Evolutionary conservation across 345 rosid species (phyloP).

Genomic region (Microcos paniculata): DNA sequence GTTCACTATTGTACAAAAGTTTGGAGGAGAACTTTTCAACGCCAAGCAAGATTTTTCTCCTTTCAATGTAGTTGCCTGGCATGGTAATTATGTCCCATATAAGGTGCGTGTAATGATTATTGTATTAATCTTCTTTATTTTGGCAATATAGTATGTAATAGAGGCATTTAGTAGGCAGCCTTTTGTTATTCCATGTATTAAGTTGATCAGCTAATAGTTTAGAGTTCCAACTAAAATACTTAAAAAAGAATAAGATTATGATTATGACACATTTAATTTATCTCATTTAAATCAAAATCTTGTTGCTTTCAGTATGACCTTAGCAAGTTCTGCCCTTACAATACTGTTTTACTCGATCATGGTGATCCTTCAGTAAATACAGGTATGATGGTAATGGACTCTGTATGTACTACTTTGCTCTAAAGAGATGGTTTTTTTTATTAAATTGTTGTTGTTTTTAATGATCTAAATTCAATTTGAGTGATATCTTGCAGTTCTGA

Average conservation of each 20-base stretch:
- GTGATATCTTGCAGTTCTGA: slow-evolving; percentile 61
- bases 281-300: slow-evolving; percentile 8
- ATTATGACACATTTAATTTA: background rate
- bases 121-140: background rate
- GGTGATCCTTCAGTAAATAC: slow-evolving; percentile 93
- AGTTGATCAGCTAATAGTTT: background rate
- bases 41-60: slow-evolving; percentile 97
- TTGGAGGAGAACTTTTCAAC: slow-evolving; percentile 81
- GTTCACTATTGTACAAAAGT: slow-evolving; percentile 75
- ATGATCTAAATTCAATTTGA: slow-evolving; percentile 13
- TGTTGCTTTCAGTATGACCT: slow-evolving; percentile 74
- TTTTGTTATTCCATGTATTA: background rate
- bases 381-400: slow-evolving; percentile 35
- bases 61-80: slow-evolving; percentile 97
- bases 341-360: slow-evolving; percentile 89
- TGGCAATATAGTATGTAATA: background rate
- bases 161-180: background rate
- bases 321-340: slow-evolving; percentile 87
- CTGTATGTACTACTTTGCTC: background rate
- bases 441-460: slow-evolving; percentile 12
- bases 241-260: background rate
- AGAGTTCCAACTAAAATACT: background rate
- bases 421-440: background rate
- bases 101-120: slow-evolving; percentile 47
- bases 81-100: slow-evolving; percentile 91